Base-by-base conservation (phyloP, 139 green algal genomes). In the Microglena sp. region DNA sequence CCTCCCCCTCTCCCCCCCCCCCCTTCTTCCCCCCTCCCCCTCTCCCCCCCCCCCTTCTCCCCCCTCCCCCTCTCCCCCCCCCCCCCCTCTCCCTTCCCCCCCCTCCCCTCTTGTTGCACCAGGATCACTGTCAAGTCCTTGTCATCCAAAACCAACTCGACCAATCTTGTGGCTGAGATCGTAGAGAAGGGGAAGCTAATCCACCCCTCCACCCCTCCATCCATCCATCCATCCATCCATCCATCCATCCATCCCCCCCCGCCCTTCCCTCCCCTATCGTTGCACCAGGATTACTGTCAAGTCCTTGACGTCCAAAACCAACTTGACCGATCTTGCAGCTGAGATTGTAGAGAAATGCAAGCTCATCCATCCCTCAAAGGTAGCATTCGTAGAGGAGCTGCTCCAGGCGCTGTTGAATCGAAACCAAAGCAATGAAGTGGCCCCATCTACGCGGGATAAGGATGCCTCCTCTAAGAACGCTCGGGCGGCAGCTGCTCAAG, bases 101-200 rank as follows among this genome's bases (percentile, higher is more conserved):
- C n/a, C n/a, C n/a, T n/a, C n/a, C n/a, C n/a, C n/a, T n/a, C n/a
- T n/a, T n/a, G n/a, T n/a, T n/a, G n/a, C n/a, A n/a, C 4, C 77
- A 83, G 74, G 59, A 82, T 91, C 34, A 86, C 82, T 4, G 76
- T 94, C 22, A 82, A 80, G 67, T 70, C 72, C 1, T 29, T 91
- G 1, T 72, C 55, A 5, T 75, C 71, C 3, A 68, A 71, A 6
- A 80, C 65, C n/a, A 78, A 90, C 40, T 63, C 91, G 2, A 54
- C 60, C 0, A n/a, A 66, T 4, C 53, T 89, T 5, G 87, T 84
- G 0, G 59, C 73, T n/a, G 77, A 89, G 40, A 75, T 94, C 21
- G 75, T 91, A 2, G 76, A 84, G 1, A 88, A 85, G 28, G 87
- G 78, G 76, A 94, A 91, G 68, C 81, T 91, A 3, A 88, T 94